phyloP scores from a whole-genome alignment of 169 alveolate genomes.

The Besnoitia besnoiti region DNA sequence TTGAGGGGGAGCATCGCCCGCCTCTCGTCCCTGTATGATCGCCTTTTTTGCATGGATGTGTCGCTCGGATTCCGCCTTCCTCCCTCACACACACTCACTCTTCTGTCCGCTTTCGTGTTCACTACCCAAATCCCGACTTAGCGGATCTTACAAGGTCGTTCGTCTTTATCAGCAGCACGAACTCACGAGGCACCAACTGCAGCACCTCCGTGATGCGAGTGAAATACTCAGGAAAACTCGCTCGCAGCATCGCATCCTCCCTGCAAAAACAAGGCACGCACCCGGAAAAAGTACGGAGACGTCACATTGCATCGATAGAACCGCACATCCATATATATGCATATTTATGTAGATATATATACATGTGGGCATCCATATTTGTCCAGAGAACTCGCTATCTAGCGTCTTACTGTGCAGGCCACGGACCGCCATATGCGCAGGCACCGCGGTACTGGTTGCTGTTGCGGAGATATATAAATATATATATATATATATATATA shows the following conservation, averaged over 20 bases:
- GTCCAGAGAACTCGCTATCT: background rate
- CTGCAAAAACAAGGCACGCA: conserved; percentile 5
- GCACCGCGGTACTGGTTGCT: no score
- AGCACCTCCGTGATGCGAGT: conserved; percentile 66
- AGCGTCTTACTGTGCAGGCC: no score
- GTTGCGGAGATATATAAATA: background rate
- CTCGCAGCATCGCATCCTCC: conserved; percentile 52
- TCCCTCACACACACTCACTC: background rate
- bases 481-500: background rate
- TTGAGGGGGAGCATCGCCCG: no score
- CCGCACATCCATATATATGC: background rate
- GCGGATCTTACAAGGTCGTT: conserved; percentile 57
- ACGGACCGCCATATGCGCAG: no score
- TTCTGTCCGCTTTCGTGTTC: background rate
- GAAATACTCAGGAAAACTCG: conserved; percentile 57
- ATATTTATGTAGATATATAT: background rate
- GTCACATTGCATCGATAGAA: background rate
- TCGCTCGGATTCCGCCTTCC: background rate
- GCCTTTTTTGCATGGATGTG: background rate
- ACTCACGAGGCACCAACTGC: conserved; percentile 61
- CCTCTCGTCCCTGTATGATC: background rate
- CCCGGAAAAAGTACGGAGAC: background rate
- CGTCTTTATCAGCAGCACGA: conserved; percentile 55
- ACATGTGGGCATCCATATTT: background rate
- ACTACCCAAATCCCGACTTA: background rate